Conservation (phyloP, 2,329 filamentous ascomycete species). For the Dothideomycetidae sp. region DNA sequence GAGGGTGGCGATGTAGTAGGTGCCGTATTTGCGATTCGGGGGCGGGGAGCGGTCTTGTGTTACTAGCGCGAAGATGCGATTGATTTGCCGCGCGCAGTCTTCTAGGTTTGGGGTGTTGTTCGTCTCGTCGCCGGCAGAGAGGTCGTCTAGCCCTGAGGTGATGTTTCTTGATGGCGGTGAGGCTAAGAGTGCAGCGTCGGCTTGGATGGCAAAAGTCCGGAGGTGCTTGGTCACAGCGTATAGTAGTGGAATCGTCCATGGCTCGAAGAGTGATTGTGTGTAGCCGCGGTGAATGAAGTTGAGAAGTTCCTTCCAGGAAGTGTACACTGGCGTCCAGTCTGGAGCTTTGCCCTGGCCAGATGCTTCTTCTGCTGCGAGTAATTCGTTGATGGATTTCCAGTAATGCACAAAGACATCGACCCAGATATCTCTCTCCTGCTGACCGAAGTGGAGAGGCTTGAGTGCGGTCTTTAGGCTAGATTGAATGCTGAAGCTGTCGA, state of each 20-base stretch:
- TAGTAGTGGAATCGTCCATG: slow-evolving; percentile 85
- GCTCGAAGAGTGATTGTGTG: slow-evolving; percentile 57
- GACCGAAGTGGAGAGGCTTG: slow-evolving; percentile 42
- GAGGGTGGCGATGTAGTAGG: slow-evolving; percentile 88
- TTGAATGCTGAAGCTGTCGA: slow-evolving; percentile 51
- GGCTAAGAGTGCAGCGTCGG: slow-evolving; percentile 41
- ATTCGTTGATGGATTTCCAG: slow-evolving; percentile 67
- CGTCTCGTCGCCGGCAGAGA: not conserved
- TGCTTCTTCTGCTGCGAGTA: slow-evolving; percentile 51
- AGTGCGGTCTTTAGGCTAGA: slow-evolving; percentile 57
- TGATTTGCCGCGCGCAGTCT: slow-evolving; percentile 80
- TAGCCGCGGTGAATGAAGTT: slow-evolving; percentile 70
- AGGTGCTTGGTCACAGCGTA: slow-evolving; percentile 81
- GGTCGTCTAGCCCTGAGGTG: not conserved
- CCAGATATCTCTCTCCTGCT: slow-evolving; percentile 51
- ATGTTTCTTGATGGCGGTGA: not conserved
- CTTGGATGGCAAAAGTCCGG: slow-evolving; percentile 76
- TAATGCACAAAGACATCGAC: slow-evolving; percentile 69
- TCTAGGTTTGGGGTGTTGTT: slow-evolving; percentile 46
- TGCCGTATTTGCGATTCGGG: slow-evolving; percentile 70
- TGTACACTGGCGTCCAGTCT: slow-evolving; percentile 75
- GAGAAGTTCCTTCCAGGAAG: slow-evolving; percentile 74
- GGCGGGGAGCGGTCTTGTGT: slow-evolving; percentile 7
- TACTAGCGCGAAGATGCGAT: slow-evolving; percentile 76
- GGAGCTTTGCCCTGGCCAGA: slow-evolving; percentile 29